Evolutionary conservation across 768 basidiomycete species (phyloP), one percentile per base, ranked within the genome.

Genomic region (Serendipita sp.): DNA sequence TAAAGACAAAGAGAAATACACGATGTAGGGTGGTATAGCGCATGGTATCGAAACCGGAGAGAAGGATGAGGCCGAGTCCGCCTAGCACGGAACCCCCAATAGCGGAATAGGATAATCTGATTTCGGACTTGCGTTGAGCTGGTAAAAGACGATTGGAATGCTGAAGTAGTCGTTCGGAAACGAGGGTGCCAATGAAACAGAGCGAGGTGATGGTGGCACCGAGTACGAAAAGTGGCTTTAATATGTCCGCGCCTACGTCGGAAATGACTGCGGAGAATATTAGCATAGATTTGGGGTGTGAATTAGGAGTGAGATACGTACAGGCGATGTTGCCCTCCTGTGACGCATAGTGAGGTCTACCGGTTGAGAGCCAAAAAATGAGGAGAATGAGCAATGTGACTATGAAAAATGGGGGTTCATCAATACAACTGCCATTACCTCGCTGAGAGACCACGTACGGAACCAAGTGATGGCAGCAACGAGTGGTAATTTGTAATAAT

Each of bases 211-310:
- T 78, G 42, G 75, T 73, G 66, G 82, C 84, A 4, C 82, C 83
- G 16, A 77, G 74, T 58, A 90, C 74, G 68, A 90, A 90, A 41
- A 90, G 76, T 2, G 88, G 88, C 69, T 90, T 89, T 45, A 90
- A 74, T 60, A 78, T 75, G 66, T 78, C 78, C 20, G 88, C 87
- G n/a, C 84, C 87, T 38, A 89, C 72, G 67, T 90, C 86, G 43
- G 85, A 87, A 53, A 90, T 88, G 71, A 85, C 88, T n/a, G 64
- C 3, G 50, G 17, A 44, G 30, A 45, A 14, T 16, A 38, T 43
- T 33, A 63, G 20, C 7, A 3, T 16, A 17, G 17, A 31, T 16
- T 22, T 11, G 31, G 22, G 28, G 17, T 13, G 20, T 20, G 75
- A 75, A 51, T 22, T 62, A 50, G 5, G 38, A 17, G 33, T 45